Percentiles rank a stretch among this genome's conserved stretches.
Conservation (phyloP, 306 rosid genomes). For the Quercus agrifolia region DNA sequence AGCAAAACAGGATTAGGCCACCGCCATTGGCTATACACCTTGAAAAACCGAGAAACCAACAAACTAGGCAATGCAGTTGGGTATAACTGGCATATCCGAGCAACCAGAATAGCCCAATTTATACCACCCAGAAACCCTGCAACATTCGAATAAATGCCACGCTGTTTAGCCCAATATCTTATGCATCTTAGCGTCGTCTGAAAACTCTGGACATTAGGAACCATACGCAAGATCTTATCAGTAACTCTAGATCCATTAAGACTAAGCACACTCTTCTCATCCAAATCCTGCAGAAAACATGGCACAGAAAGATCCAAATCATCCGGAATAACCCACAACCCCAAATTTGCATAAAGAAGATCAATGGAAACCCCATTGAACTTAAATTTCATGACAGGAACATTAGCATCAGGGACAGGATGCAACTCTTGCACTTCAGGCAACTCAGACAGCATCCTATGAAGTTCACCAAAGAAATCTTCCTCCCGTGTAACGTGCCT, state of each 20-base stretch:
- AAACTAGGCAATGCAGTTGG: background rate
- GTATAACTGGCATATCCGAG: background rate
- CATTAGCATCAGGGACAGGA: background rate
- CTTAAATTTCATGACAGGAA: constrained; percentile 7
- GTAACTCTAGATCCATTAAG: background rate
- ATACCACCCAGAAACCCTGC: constrained; percentile 4
- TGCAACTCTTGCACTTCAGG: background rate
- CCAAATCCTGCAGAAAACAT: background rate
- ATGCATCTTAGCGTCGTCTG: background rate
- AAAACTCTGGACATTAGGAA: background rate
- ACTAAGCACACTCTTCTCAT: background rate
- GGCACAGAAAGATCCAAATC: background rate
- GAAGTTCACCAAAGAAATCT: background rate
- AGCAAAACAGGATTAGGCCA: constrained; percentile 2
- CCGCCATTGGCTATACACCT: background rate
- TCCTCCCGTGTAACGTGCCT: background rate
- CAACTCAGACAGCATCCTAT: background rate
- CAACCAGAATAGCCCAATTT: constrained; percentile 4
- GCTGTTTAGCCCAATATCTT: background rate
- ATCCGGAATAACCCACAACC: background rate
- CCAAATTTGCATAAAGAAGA: background rate
- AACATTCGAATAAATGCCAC: constrained; percentile 5
- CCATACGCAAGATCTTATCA: background rate
- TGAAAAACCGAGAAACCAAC: constrained; percentile 6
- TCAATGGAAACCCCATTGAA: background rate